Percentiles rank a stretch among this genome's conserved stretches.
Evolutionary conservation across 129 eudicot genomes (phyloP).

Genomic region (Mikania micrantha): DNA sequence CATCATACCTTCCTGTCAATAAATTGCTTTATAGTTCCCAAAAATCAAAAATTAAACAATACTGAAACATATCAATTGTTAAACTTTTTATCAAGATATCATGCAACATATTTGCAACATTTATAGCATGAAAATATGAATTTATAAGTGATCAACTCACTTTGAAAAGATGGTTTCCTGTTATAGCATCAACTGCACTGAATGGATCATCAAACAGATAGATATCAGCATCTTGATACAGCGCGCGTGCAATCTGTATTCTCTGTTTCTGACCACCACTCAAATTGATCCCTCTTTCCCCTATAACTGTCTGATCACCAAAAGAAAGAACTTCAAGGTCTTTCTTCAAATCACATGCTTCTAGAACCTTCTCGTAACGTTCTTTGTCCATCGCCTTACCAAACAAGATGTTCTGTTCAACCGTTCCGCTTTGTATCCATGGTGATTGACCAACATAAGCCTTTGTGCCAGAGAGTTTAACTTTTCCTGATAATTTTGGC

Average conservation of each 20-base stretch:
- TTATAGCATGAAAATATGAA: background rate
- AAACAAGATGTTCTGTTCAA: slow-evolving; percentile 72
- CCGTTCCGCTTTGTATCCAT: slow-evolving; percentile 94
- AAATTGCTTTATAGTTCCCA: too few relatives aligned
- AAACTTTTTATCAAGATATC: background rate
- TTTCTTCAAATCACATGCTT: slow-evolving; percentile 74
- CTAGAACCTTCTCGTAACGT: slow-evolving; percentile 57
- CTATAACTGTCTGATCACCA: slow-evolving; percentile 87
- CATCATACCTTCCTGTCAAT: slow-evolving; percentile 63
- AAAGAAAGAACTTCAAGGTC: slow-evolving; percentile 70
- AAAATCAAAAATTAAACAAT: too few relatives aligned
- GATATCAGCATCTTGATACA: slow-evolving; percentile 81
- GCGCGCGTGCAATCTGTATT: slow-evolving; percentile 86
- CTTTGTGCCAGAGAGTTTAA: slow-evolving; percentile 56
- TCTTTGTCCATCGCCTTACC: slow-evolving; percentile 64
- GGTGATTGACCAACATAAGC: slow-evolving; percentile 89
- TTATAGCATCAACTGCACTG: slow-evolving; percentile 95
- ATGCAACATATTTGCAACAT: too few relatives aligned
- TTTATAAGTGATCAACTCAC: slow-evolving; percentile 25
- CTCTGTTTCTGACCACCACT: slow-evolving; percentile 98
- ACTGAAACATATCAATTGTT: background rate
- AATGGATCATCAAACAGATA: slow-evolving; percentile 96
- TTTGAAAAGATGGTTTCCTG: slow-evolving; percentile 81
- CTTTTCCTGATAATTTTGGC: slow-evolving; percentile 60
- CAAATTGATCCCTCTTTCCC: slow-evolving; percentile 90